Percentiles rank a stretch among this genome's conserved stretches.
Conservation (phyloP, 1,139 yeast species). For the Kluyveromyces marxianus region DNA sequence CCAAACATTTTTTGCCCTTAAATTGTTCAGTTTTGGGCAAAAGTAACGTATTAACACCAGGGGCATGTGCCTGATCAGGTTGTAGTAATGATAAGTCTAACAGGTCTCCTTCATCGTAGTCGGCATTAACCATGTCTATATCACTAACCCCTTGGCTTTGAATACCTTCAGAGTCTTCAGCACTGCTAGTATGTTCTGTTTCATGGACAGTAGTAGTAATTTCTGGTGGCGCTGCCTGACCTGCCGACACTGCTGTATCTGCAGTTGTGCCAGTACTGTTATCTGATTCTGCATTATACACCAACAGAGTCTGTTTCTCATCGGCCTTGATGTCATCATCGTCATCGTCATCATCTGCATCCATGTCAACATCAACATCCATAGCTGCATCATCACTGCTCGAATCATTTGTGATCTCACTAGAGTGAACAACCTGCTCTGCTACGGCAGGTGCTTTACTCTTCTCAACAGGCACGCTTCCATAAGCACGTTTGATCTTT, state of each 20-base stretch:
- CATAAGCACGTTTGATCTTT: slow-evolving; percentile 13
- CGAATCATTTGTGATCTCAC: too few species aligned
- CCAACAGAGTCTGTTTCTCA: slow-evolving; percentile 17
- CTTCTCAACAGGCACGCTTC: slow-evolving; percentile 1
- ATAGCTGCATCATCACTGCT: slow-evolving; percentile 6
- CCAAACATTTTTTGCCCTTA: slow-evolving; percentile 68
- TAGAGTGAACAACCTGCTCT: neutral
- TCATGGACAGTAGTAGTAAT: slow-evolving; percentile 14
- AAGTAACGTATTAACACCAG: slow-evolving; percentile 61
- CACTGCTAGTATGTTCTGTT: slow-evolving; percentile 16
- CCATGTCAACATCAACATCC: slow-evolving; percentile 5
- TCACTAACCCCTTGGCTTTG: slow-evolving; percentile 12
- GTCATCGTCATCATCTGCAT: slow-evolving; percentile 9
- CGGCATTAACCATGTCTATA: slow-evolving; percentile 17
- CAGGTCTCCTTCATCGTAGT: slow-evolving; percentile 19
- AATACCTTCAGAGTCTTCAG: slow-evolving; percentile 7
- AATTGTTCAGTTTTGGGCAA: slow-evolving; percentile 37
- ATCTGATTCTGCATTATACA: slow-evolving; percentile 25
- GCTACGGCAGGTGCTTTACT: slow-evolving; percentile 1
- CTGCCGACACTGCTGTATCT: slow-evolving; percentile 12
- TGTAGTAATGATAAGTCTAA: slow-evolving; percentile 57
- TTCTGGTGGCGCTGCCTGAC: slow-evolving; percentile 8
- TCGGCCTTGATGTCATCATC: slow-evolving; percentile 13
- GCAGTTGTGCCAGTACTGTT: slow-evolving; percentile 22
- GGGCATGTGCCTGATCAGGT: slow-evolving; percentile 58